A percentile compares a stretch with the other conserved stretches of the same genome.
Evolutionary conservation across 116 monocot species (phyloP).

Genomic region (Posidonia oceanica): DNA sequence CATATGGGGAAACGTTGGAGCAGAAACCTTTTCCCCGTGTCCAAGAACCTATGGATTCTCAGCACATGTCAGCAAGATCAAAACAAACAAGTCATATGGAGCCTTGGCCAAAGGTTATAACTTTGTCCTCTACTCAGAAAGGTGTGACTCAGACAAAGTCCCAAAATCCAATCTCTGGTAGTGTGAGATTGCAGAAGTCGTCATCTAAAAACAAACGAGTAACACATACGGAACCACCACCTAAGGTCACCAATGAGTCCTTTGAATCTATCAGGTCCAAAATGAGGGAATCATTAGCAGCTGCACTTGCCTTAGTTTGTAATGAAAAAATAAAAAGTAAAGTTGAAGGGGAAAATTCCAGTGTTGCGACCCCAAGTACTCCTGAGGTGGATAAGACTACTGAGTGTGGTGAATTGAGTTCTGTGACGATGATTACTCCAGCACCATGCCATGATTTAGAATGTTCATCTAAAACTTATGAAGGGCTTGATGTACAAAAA

Average conservation of each 20-base stretch:
- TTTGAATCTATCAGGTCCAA: slow-evolving; percentile 78
- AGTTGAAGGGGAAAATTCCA: slow-evolving; percentile 16
- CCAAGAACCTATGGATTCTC: not conserved
- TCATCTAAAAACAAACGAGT: slow-evolving; percentile 17
- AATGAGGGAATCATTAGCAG: slow-evolving; percentile 69
- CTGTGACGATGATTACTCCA: not conserved
- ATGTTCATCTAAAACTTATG: not conserved
- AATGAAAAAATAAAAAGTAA: slow-evolving; percentile 24
- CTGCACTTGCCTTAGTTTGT: slow-evolving; percentile 40
- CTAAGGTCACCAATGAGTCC: slow-evolving; percentile 27
- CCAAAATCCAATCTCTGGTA: slow-evolving; percentile 12
- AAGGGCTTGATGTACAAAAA: not conserved
- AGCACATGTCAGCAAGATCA: not conserved
- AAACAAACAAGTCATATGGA: not conserved
- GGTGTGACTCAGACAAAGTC: slow-evolving; percentile 12
- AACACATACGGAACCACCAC: slow-evolving; percentile 10
- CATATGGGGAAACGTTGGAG: not conserved
- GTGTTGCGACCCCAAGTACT: not conserved
- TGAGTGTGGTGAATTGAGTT: not conserved
- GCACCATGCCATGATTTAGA: not conserved
- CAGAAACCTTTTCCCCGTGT: not conserved
- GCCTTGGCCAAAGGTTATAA: slow-evolving; percentile 13
- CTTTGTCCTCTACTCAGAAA: slow-evolving; percentile 7
- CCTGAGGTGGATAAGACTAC: not conserved
- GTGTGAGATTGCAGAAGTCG: slow-evolving; percentile 17